phyloP scores from a whole-genome alignment of 2,329 filamentous ascomycete genomes.

The Hymenotorrendiella dingleyae region DNA sequence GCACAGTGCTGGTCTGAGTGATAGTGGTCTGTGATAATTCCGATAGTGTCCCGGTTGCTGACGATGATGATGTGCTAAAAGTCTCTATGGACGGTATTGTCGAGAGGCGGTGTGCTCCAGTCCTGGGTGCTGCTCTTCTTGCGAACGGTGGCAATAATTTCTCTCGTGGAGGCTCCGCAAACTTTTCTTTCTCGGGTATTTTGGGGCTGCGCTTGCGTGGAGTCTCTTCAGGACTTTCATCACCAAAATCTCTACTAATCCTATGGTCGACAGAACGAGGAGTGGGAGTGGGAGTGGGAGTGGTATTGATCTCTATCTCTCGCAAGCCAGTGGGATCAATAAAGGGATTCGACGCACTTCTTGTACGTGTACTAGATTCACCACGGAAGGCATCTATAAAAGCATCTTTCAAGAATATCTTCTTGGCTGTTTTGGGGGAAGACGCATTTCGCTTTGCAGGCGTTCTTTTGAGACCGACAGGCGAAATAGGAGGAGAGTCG shows the following conservation, averaged over 20 bases:
- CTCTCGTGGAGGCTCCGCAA: conserved; percentile 11
- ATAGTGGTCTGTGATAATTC: conserved; percentile 34
- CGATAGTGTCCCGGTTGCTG: conserved; percentile 18
- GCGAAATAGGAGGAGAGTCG: conserved; percentile 20
- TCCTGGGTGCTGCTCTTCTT: conserved; percentile 18
- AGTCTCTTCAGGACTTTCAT: conserved; percentile 8
- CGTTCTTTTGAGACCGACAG: conserved; percentile 46
- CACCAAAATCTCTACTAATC: conserved; percentile 6
- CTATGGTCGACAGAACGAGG: conserved; percentile 7
- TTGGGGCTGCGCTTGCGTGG: conserved; percentile 9
- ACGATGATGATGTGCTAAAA: conserved; percentile 11
- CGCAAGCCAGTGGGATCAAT: conserved; percentile 19
- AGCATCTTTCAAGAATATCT: conserved; percentile 50
- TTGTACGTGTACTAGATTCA: conserved; percentile 41
- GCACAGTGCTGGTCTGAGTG: conserved; percentile 34
- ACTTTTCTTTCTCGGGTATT: conserved; percentile 6
- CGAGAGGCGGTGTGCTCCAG: conserved; percentile 25
- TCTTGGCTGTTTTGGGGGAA: conserved; percentile 43
- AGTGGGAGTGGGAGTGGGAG: no score
- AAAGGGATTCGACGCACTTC: conserved; percentile 18
- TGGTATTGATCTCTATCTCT: conserved; percentile 17
- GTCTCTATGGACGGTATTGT: conserved; percentile 25
- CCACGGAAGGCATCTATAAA: conserved; percentile 58
- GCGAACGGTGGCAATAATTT: conserved; percentile 14
- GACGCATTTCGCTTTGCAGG: conserved; percentile 46